Conservation (phyloP, 2,329 filamentous ascomycete species). For the Graphiopsis chlorocephala region DNA sequence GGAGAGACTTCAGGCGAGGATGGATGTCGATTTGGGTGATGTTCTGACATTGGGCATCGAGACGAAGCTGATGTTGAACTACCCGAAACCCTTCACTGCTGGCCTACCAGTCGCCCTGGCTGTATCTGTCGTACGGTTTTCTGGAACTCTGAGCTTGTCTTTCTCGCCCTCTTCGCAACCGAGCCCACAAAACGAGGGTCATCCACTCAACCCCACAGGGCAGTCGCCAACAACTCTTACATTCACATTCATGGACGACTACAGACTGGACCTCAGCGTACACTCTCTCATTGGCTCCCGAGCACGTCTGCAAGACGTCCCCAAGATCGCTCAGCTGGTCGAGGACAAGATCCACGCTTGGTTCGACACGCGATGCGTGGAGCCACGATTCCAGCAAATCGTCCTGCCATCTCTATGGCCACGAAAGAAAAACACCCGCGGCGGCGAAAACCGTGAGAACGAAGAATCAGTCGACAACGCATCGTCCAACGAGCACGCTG, state of each 20-base stretch:
- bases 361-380: constrained; percentile 84
- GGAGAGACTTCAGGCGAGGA: constrained; percentile 82
- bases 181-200: constrained; percentile 35
- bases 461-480: constrained; percentile 2
- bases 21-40: constrained; percentile 96
- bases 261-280: constrained; percentile 78
- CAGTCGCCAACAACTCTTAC: constrained; percentile 70
- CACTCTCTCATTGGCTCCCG: constrained; percentile 75
- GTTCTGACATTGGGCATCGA: constrained; percentile 93
- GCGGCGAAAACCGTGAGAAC: constrained; percentile 52
- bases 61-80: constrained; percentile 91
- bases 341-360: constrained; percentile 77
- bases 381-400: constrained; percentile 84
- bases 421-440: constrained; percentile 76
- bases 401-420: constrained; percentile 81
- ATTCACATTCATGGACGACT: constrained; percentile 90
- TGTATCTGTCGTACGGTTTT: constrained; percentile 90
- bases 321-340: constrained; percentile 82
- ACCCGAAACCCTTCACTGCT: constrained; percentile 83
- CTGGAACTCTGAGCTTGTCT: constrained; percentile 87
- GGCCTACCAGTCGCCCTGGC: constrained; percentile 88
- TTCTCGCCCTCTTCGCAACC: constrained; percentile 67
- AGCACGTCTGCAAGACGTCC: constrained; percentile 78
- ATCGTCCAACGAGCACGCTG: constrained; percentile 17
- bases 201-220: constrained; percentile 42